These are phyloP conservation scores for Phalaenopsis hybrid DNA, from an alignment of 116 monocot species.

Conservation along the genomic window DNA sequence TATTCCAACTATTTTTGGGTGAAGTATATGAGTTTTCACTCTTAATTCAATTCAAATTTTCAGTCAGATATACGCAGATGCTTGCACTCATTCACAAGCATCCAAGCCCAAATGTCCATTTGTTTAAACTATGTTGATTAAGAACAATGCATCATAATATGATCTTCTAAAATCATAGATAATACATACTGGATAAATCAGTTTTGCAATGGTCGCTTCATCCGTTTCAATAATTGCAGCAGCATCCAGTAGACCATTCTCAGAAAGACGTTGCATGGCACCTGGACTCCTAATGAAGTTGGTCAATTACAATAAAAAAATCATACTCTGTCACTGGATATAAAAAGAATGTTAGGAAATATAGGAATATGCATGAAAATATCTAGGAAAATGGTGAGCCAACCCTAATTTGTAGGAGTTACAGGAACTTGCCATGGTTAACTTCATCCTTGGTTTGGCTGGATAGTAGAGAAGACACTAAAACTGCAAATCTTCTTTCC, in stretches of 20 bases:
- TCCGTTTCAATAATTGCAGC: slow-evolving; percentile 58
- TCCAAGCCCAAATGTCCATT: not conserved
- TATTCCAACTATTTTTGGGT: too few species aligned
- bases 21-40: too few species aligned
- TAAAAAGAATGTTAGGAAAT: not conserved
- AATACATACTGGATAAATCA: slow-evolving; percentile 73
- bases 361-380: not conserved
- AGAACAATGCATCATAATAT: not conserved
- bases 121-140: not conserved
- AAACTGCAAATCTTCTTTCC: slow-evolving; percentile 90
- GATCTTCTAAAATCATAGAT: not conserved
- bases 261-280: slow-evolving; percentile 73
- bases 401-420: not conserved
- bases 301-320: slow-evolving; percentile 22
- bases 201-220: slow-evolving; percentile 62
- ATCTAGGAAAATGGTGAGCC: not conserved
- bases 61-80: too few species aligned
- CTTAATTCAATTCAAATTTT: too few species aligned
- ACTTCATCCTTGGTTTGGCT: slow-evolving; percentile 96
- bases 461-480: slow-evolving; percentile 81
- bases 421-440: slow-evolving; percentile 74
- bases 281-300: slow-evolving; percentile 48
- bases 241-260: slow-evolving; percentile 58
- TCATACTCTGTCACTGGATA: not conserved
- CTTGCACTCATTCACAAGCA: not conserved